A percentile compares a stretch with the other conserved stretches of the same genome.
Evolutionary conservation across 1,139 yeast genomes (phyloP).

Genomic region (Candida buenavistaensis): DNA sequence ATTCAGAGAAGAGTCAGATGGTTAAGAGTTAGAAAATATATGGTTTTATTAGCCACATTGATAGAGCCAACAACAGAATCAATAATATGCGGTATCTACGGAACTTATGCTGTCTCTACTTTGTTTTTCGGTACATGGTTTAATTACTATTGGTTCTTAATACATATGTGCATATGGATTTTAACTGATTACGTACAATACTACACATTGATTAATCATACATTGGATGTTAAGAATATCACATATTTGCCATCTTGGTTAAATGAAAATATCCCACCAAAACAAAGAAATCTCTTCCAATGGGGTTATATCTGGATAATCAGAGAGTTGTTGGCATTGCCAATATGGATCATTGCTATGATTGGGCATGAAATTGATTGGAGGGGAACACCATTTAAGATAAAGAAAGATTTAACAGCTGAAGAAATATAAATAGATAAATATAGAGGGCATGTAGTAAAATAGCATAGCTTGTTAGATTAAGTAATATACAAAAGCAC

Average conservation of each 20-base stretch:
- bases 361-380: slow-evolving; percentile 75
- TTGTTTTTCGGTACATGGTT: slow-evolving; percentile 38
- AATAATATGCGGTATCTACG: slow-evolving; percentile 64
- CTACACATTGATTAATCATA: slow-evolving; percentile 38
- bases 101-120: slow-evolving; percentile 58
- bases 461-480: background rate
- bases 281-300: slow-evolving; percentile 13
- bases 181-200: slow-evolving; percentile 62
- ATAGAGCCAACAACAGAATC: slow-evolving; percentile 88
- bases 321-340: slow-evolving; percentile 75
- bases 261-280: slow-evolving; percentile 14
- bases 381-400: slow-evolving; percentile 78
- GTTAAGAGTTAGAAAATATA: slow-evolving; percentile 85
- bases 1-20: slow-evolving; percentile 73
- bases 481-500: background rate
- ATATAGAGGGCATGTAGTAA: background rate
- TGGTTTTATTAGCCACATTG: slow-evolving; percentile 83
- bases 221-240: slow-evolving; percentile 17
- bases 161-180: slow-evolving; percentile 67
- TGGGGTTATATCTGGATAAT: slow-evolving; percentile 57
- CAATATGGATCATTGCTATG: slow-evolving; percentile 84
- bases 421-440: slow-evolving; percentile 48
- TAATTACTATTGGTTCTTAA: slow-evolving; percentile 36
- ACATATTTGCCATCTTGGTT: slow-evolving; percentile 35
- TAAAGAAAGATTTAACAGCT: slow-evolving; percentile 74